Evolutionary conservation across 2,329 filamentous ascomycete genomes (phyloP).

Genomic region (Leptosphaerulina australis): DNA sequence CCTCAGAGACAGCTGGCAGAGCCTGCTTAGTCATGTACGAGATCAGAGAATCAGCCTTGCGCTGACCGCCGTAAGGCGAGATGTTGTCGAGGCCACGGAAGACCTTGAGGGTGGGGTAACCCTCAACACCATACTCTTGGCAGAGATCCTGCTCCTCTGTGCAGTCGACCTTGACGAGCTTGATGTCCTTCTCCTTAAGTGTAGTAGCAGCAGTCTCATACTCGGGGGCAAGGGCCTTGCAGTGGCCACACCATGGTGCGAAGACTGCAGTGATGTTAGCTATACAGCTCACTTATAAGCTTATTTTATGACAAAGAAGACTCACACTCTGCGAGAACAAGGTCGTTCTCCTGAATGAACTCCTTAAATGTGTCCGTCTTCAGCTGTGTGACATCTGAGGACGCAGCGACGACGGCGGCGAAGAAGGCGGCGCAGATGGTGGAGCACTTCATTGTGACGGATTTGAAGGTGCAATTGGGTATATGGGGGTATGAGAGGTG

Average conservation of each 20-base stretch:
- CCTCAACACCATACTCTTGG: slow-evolving; percentile 87
- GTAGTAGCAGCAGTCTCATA: slow-evolving; percentile 86
- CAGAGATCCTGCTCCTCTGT: slow-evolving; percentile 93
- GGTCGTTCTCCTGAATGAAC: slow-evolving; percentile 82
- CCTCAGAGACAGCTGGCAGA: slow-evolving; percentile 84
- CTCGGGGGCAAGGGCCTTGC: slow-evolving; percentile 94
- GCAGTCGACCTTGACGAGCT: slow-evolving; percentile 88
- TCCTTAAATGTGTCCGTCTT: slow-evolving; percentile 85
- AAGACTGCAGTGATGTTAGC: slow-evolving; percentile 69
- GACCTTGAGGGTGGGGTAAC: slow-evolving; percentile 98
- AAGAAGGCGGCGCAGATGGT: slow-evolving; percentile 51
- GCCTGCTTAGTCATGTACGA: slow-evolving; percentile 99
- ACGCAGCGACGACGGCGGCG: slow-evolving; percentile 64
- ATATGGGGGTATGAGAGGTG: slow-evolving; percentile 17
- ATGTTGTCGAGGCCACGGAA: slow-evolving; percentile 89
- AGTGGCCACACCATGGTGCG: slow-evolving; percentile 96
- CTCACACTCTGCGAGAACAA: slow-evolving; percentile 94
- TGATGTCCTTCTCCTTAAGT: slow-evolving; percentile 87
- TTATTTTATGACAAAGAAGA: slow-evolving; percentile 23
- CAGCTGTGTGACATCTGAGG: slow-evolving; percentile 81
- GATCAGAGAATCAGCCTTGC: slow-evolving; percentile 78
- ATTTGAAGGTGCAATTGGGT: slow-evolving; percentile 16
- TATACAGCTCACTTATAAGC: background rate
- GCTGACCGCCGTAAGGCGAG: slow-evolving; percentile 82
- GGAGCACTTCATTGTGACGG: slow-evolving; percentile 44